Percentiles rank a stretch among this genome's conserved stretches.
phyloP scores from a whole-genome alignment of 306 rosid genomes.

The Vicia sativa region DNA sequence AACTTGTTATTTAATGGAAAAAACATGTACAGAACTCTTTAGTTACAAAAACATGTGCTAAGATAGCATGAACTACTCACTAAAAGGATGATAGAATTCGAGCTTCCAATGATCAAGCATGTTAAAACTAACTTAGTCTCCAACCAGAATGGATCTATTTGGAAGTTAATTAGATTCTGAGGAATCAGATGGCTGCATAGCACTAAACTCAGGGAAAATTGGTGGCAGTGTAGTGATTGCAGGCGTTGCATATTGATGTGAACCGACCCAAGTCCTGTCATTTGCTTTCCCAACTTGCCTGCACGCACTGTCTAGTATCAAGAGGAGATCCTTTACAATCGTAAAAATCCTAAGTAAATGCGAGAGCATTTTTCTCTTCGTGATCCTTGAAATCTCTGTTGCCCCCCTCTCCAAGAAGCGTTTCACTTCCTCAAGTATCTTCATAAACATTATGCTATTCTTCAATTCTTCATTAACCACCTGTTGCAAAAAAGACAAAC shows the following conservation, averaged over 20 bases:
- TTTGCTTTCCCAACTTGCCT: slow-evolving; percentile 79
- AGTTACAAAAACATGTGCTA: slow-evolving; percentile 29
- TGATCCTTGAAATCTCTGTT: slow-evolving; percentile 63
- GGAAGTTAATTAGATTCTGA: slow-evolving; percentile 45
- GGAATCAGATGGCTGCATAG: slow-evolving; percentile 54
- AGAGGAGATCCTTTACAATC: slow-evolving; percentile 85
- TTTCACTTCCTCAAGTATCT: slow-evolving; percentile 83
- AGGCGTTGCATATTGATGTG: slow-evolving; percentile 50
- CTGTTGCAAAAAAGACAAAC: slow-evolving; percentile 48
- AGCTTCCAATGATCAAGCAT: slow-evolving; percentile 27
- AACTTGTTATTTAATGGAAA: slow-evolving; percentile 20
- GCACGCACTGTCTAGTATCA: slow-evolving; percentile 68
- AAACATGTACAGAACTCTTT: slow-evolving; percentile 34
- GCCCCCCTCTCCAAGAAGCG: slow-evolving; percentile 66
- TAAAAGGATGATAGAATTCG: slow-evolving; percentile 17
- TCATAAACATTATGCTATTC: slow-evolving; percentile 76
- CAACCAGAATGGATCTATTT: not conserved
- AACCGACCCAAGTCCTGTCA: slow-evolving; percentile 69
- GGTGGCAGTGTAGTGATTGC: slow-evolving; percentile 42
- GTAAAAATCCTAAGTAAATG: slow-evolving; percentile 67
- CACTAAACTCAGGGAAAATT: slow-evolving; percentile 58
- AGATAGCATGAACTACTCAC: slow-evolving; percentile 41
- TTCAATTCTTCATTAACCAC: slow-evolving; percentile 75
- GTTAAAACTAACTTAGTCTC: not conserved
- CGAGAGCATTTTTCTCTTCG: slow-evolving; percentile 58